Evolutionary conservation across 441 rosid genomes (phyloP).

Genomic region (Corymbia citriodora): DNA sequence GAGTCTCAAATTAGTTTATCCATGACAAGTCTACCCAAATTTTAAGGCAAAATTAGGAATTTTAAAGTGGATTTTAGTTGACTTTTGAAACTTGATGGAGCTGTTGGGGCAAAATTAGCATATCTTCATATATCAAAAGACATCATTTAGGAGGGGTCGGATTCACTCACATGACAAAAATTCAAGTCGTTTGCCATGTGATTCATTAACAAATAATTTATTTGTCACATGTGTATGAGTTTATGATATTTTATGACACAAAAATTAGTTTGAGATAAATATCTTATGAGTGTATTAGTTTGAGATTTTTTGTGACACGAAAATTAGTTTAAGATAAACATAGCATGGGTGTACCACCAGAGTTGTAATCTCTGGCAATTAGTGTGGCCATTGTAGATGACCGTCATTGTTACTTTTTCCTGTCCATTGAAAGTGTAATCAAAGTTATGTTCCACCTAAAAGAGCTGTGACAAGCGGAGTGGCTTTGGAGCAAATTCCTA

Average conservation of each 20-base stretch:
- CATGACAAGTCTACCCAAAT: not conserved
- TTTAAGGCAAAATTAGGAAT: not conserved
- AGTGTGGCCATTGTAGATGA: not conserved
- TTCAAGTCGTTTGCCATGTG: not conserved
- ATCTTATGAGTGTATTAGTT: rapidly evolving
- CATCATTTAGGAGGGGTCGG: rapidly evolving
- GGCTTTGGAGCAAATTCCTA: not conserved
- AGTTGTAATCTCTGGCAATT: not conserved
- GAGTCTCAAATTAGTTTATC: not conserved
- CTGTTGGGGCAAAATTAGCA: not conserved
- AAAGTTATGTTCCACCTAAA: not conserved
- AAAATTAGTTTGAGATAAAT: not conserved
- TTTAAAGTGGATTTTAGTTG: not conserved
- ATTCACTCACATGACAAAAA: rapidly evolving
- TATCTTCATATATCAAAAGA: rapidly evolving
- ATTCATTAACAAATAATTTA: not conserved
- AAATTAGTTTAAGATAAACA: no score
- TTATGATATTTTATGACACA: no score
- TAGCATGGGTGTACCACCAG: rapidly evolving
- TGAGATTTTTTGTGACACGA: not conserved
- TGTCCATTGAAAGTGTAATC: not conserved
- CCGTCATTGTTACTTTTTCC: not conserved
- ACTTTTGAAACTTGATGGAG: not conserved
- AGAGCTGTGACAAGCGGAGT: not conserved
- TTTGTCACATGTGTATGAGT: not conserved